These are phyloP conservation scores for Lachancea thermotolerans DNA, from an alignment of 805 yeast genomes.

Conservation along the genomic window DNA sequence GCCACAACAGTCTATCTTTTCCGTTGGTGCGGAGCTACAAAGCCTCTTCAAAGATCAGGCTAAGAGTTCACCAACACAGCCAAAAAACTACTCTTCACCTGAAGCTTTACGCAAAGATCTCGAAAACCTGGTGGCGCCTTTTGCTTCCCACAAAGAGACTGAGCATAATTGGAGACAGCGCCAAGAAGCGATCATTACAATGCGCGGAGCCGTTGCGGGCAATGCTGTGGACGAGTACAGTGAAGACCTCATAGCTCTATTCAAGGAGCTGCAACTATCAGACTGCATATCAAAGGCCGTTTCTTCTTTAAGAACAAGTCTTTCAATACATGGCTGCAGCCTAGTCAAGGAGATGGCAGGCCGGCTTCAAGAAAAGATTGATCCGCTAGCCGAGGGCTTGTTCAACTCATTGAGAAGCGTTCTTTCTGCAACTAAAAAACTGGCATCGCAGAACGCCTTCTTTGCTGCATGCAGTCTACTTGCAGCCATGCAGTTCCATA, in stretches of 20 bases:
- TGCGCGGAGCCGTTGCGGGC: constrained; percentile 59
- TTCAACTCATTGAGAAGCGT: constrained; percentile 30
- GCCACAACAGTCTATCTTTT: constrained; percentile 10
- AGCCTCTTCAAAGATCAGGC: constrained; percentile 10
- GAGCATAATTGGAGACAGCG: constrained; percentile 81
- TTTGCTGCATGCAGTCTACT: constrained; percentile 44
- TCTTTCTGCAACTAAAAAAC: constrained; percentile 36
- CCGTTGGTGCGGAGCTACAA: constrained; percentile 18
- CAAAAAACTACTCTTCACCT: background rate
- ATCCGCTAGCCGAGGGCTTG: constrained; percentile 31
- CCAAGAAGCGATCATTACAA: constrained; percentile 50
- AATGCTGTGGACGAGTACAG: constrained; percentile 37
- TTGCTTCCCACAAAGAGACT: constrained; percentile 66
- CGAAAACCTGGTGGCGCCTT: constrained; percentile 32
- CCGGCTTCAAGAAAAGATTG: constrained; percentile 23
- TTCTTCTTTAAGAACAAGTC: constrained; percentile 74
- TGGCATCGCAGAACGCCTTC: constrained; percentile 32
- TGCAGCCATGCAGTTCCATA: constrained; percentile 46
- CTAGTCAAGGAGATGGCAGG: constrained; percentile 56
- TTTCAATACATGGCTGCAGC: constrained; percentile 70
- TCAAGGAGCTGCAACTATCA: constrained; percentile 36
- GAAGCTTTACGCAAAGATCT: constrained; percentile 23
- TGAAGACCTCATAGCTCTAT: constrained; percentile 31
- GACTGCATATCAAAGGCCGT: constrained; percentile 63
- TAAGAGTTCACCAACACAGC: background rate